Evolutionary conservation across 2,329 filamentous ascomycete species (phyloP).

Genomic region (Alternaria gansuensis): DNA sequence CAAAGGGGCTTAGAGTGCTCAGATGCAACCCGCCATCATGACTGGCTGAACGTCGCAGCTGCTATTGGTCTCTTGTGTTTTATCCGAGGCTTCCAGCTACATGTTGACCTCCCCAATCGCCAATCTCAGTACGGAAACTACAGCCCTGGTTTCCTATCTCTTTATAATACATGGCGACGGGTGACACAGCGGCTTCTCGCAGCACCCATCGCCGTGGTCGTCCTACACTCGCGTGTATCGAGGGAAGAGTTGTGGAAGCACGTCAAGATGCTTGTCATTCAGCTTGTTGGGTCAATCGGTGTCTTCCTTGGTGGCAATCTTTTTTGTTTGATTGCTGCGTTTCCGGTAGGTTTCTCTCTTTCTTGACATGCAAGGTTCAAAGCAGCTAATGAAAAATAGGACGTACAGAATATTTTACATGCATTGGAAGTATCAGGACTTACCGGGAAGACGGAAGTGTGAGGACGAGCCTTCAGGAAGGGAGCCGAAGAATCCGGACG

Average conservation of each 20-base stretch:
- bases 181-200: conserved; percentile 8
- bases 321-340: conserved; percentile 10
- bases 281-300: neutral
- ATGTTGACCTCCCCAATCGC: conserved; percentile 1
- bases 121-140: neutral
- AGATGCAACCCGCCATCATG: neutral
- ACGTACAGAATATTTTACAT: conserved; percentile 7
- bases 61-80: conserved; percentile 1
- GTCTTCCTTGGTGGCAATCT: conserved; percentile 12
- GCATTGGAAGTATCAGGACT: conserved; percentile 6
- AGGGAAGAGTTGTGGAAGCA: neutral
- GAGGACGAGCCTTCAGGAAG: neutral
- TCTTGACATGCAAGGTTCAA: neutral
- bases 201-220: conserved; percentile 6
- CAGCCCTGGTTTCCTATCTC: conserved; percentile 12
- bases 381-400: conserved; percentile 4
- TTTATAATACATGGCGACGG: neutral
- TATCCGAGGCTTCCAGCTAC: conserved; percentile 10
- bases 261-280: neutral
- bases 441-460: conserved; percentile 1
- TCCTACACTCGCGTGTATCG: neutral
- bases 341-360: conserved; percentile 5
- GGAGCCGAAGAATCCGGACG: neutral
- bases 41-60: neutral
- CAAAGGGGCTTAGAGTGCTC: conserved; percentile 7